A percentile compares a stretch with the other conserved stretches of the same genome.
Conservation (phyloP, 2,329 filamentous ascomycete species). For the Colletotrichum sp. region DNA sequence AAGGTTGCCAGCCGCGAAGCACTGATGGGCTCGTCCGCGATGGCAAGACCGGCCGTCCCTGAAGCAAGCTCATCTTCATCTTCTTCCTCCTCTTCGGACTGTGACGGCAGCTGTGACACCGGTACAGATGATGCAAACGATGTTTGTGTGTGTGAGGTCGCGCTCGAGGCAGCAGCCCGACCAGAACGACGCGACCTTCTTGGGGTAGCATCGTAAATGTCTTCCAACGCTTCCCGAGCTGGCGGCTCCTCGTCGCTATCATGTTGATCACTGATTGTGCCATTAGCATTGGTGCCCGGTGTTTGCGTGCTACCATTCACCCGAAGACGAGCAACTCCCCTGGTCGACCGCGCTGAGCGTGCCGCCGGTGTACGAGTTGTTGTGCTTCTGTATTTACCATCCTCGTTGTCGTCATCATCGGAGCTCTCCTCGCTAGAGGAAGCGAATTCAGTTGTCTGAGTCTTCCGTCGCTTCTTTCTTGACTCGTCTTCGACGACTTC, state of each 20-base stretch:
- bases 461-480: slow-evolving; percentile 82
- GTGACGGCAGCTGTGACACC: slow-evolving; percentile 68
- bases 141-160: slow-evolving; percentile 49
- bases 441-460: slow-evolving; percentile 60
- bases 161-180: slow-evolving; percentile 38
- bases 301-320: slow-evolving; percentile 29
- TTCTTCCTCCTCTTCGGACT: slow-evolving; percentile 43
- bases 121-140: slow-evolving; percentile 83
- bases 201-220: slow-evolving; percentile 47
- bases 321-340: slow-evolving; percentile 37
- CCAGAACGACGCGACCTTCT: slow-evolving; percentile 42
- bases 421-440: slow-evolving; percentile 64
- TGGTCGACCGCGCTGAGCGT: slow-evolving; percentile 34
- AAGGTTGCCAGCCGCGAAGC: slow-evolving; percentile 73
- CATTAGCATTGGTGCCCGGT: slow-evolving; percentile 28
- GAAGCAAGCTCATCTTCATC: slow-evolving; percentile 50
- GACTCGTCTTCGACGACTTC: slow-evolving; percentile 84
- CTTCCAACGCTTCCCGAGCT: slow-evolving; percentile 37
- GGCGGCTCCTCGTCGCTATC: slow-evolving; percentile 52
- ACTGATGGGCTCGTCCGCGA: slow-evolving; percentile 58
- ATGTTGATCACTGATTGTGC: slow-evolving; percentile 40
- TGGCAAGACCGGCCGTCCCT: slow-evolving; percentile 45
- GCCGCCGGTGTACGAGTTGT: slow-evolving; percentile 32
- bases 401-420: slow-evolving; percentile 68
- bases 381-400: slow-evolving; percentile 42